Conservation (phyloP, 2,329 filamentous ascomycete species). For the Aureobasidium sp. region DNA sequence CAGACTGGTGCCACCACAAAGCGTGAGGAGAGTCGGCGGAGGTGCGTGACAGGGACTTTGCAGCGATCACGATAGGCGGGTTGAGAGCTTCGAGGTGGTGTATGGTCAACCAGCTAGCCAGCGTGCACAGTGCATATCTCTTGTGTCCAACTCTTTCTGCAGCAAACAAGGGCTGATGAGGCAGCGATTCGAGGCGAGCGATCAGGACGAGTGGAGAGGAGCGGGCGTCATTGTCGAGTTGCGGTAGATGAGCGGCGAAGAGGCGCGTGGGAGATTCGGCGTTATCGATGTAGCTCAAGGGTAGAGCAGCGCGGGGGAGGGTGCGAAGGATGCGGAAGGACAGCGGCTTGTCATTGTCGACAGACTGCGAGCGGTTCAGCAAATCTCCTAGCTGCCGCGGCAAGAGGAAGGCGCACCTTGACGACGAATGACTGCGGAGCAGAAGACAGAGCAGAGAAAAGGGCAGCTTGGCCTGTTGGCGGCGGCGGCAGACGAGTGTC, state of each 20-base stretch:
- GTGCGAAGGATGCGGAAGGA: constrained; percentile 34
- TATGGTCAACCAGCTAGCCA: constrained; percentile 61
- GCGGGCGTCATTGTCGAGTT: constrained; percentile 53
- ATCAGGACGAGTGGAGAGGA: constrained; percentile 52
- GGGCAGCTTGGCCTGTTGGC: background rate
- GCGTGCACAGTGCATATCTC: constrained; percentile 61
- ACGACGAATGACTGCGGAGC: background rate
- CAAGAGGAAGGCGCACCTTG: background rate
- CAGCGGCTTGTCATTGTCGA: constrained; percentile 18
- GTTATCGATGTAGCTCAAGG: constrained; percentile 57
- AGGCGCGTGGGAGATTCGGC: constrained; percentile 45
- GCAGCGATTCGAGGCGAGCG: constrained; percentile 51
- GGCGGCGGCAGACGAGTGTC: background rate
- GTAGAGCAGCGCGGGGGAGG: constrained; percentile 53
- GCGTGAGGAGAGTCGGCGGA: background rate
- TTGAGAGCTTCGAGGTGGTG: constrained; percentile 47
- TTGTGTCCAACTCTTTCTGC: constrained; percentile 58
- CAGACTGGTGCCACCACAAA: constrained; percentile 4
- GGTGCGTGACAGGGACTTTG: background rate
- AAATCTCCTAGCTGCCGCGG: background rate
- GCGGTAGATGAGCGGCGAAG: constrained; percentile 56
- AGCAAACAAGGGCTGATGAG: constrained; percentile 49
- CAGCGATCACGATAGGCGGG: background rate
- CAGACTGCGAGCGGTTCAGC: background rate
- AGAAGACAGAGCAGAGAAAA: background rate